These are phyloP conservation scores for Wickerhamomyces hampshirensis DNA, from an alignment of 805 yeast species.

Conservation along the genomic window DNA sequence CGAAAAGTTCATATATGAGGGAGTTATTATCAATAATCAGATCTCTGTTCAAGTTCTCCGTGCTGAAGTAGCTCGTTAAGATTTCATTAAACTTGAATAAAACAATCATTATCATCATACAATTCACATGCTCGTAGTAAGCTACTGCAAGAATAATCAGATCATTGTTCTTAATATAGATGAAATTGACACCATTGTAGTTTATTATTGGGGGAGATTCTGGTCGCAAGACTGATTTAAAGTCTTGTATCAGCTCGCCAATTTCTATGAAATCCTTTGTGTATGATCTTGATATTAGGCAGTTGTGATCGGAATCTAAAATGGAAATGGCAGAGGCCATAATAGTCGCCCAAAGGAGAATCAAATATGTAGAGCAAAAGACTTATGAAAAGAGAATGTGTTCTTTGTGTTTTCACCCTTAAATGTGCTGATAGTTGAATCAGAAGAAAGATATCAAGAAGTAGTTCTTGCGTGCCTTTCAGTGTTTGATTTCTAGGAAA, in stretches of 20 bases:
- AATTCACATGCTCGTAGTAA: slow-evolving; percentile 36
- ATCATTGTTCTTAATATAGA: slow-evolving; percentile 50
- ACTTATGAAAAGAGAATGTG: too few species aligned
- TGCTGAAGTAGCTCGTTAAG: slow-evolving; percentile 41
- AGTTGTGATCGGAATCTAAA: slow-evolving; percentile 62
- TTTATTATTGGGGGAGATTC: slow-evolving; percentile 32
- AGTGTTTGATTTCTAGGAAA: too few species aligned
- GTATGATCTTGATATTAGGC: slow-evolving; percentile 64
- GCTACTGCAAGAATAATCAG: slow-evolving; percentile 22
- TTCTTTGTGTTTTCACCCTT: too few species aligned
- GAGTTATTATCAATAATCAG: slow-evolving; percentile 66
- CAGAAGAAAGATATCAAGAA: too few species aligned
- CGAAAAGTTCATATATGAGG: slow-evolving; percentile 75
- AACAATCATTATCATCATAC: slow-evolving; percentile 54
- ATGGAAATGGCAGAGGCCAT: slow-evolving; percentile 74
- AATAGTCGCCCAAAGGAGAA: too few species aligned
- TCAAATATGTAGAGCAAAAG: too few species aligned
- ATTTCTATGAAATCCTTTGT: slow-evolving; percentile 61
- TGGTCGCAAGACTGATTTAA: slow-evolving; percentile 35
- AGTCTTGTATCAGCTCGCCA: slow-evolving; percentile 46
- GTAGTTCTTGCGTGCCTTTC: too few species aligned
- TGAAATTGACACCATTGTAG: slow-evolving; percentile 47
- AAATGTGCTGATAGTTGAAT: too few species aligned
- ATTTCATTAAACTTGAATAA: slow-evolving; percentile 42
- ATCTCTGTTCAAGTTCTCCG: slow-evolving; percentile 43